Percentiles rank a stretch among this genome's conserved stretches.
Conservation (phyloP, 2,329 filamentous ascomycete species). For the Scytalidium lignicola region DNA sequence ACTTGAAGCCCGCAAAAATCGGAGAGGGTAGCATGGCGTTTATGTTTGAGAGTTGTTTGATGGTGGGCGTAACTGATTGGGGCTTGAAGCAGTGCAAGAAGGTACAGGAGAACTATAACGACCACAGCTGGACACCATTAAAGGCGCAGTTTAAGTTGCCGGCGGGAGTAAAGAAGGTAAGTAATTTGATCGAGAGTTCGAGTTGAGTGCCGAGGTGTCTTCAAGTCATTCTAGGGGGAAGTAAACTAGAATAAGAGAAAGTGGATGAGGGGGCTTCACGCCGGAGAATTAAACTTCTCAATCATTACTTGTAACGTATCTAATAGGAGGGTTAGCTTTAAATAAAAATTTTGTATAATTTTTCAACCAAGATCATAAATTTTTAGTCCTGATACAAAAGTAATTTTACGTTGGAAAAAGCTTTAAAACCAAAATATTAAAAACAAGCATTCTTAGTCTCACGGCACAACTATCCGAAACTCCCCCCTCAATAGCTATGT, state of each 20-base stretch:
- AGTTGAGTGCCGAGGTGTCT: not conserved
- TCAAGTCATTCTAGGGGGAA: not conserved
- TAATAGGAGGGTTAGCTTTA: not conserved
- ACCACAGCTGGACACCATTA: slow-evolving; percentile 55
- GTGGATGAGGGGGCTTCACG: too few species aligned
- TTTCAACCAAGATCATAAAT: too few species aligned
- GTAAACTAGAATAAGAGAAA: not conserved
- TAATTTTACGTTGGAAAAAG: too few species aligned
- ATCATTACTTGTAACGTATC: too few species aligned
- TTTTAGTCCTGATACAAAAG: too few species aligned
- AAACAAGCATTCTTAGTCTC: too few species aligned
- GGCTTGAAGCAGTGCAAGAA: slow-evolving; percentile 60
- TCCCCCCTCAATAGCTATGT: not conserved
- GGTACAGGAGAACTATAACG: slow-evolving; percentile 61
- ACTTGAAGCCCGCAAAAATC: slow-evolving; percentile 48
- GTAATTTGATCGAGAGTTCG: slow-evolving; percentile 15
- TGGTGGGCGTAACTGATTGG: slow-evolving; percentile 68
- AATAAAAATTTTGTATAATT: not conserved
- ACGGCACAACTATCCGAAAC: too few species aligned
- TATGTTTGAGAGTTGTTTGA: slow-evolving; percentile 56
- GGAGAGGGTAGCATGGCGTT: slow-evolving; percentile 54
- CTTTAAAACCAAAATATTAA: too few species aligned
- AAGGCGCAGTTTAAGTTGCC: slow-evolving; percentile 37
- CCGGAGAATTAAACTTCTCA: too few species aligned
- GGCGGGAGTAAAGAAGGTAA: slow-evolving; percentile 17